Evolutionary conservation across 2,329 filamentous ascomycete genomes (phyloP).

Genomic region (Colletotrichum sp.): DNA sequence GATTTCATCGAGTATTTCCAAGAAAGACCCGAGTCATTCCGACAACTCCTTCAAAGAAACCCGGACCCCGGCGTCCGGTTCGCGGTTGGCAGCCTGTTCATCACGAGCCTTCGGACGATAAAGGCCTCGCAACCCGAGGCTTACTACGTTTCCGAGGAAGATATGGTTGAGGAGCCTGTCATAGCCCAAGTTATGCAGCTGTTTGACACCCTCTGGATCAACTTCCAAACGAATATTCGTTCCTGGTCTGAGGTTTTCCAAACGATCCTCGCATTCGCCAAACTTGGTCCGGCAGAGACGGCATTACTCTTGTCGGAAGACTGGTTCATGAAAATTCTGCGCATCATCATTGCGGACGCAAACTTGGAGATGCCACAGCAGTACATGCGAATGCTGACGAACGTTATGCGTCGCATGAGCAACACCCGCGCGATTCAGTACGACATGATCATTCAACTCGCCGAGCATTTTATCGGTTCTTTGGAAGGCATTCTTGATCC

Average conservation of each 20-base stretch:
- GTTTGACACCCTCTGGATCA: constrained; percentile 63
- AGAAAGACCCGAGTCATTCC: constrained; percentile 59
- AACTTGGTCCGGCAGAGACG: constrained; percentile 63
- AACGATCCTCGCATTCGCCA: constrained; percentile 70
- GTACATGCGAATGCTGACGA: constrained; percentile 59
- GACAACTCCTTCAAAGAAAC: constrained; percentile 68
- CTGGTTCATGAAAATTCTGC: constrained; percentile 63
- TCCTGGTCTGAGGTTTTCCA: constrained; percentile 81
- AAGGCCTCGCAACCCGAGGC: constrained; percentile 49
- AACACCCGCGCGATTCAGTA: constrained; percentile 59
- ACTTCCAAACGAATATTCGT: constrained; percentile 65
- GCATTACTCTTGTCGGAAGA: constrained; percentile 63
- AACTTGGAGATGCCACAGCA: constrained; percentile 55
- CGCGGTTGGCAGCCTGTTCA: constrained; percentile 55
- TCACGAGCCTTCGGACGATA: constrained; percentile 57
- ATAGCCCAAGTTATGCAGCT: constrained; percentile 26
- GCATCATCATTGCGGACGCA: constrained; percentile 66
- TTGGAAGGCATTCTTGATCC: constrained; percentile 43
- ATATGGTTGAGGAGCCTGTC: constrained; percentile 25
- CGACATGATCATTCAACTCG: constrained; percentile 55
- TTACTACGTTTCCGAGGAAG: constrained; percentile 43
- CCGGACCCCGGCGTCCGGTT: constrained; percentile 60
- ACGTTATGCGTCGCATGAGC: constrained; percentile 53
- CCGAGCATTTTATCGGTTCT: constrained; percentile 47
- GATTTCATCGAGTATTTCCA: constrained; percentile 67